Base-by-base conservation (phyloP, 139 green algal genomes). In the Coelastrella sp. region DNA sequence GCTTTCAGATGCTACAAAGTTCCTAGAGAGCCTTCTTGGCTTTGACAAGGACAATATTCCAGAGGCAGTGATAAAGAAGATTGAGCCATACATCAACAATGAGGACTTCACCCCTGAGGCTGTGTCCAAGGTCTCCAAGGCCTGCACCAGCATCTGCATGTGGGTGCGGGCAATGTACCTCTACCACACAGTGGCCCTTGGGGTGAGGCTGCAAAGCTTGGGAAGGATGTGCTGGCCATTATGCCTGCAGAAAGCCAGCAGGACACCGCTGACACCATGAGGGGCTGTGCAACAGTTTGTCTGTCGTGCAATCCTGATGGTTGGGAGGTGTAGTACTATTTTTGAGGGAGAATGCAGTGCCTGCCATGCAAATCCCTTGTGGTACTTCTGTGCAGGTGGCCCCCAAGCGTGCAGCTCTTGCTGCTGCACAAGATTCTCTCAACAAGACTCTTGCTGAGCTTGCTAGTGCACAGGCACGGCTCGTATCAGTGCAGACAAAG, bases 91-190 rank as follows among this genome's bases (percentile, higher is more conserved):
- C 94, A 96, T 96, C n/a, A 60, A 61, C 65, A 95, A 93, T 80
- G 94, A 97, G 78, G 93, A 95, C 79, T 98, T 98, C 91, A 96
- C 94, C 1, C 92, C 94, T 17, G 95, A 97, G 88, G 89, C 89
- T 1, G 94, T 98, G 59, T 88, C 91, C 70, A 95, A 95, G 91
- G 95, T 97, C 27, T 98, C 96, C 90, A 97, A 97, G 92, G 96
- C 96, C 9, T 97, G 96, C 95, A 98, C 95, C 66, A 96, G 95
- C 90, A 97, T 98, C 91, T 98, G 96, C 90, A 96, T 97, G 96
- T 98, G 96, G 96, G 96, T 94, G 78, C 90, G 95, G 15, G 96
- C 95, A 25, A 98, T 98, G 96, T 94, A 96, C 92, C 93, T 96
- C 57, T 98, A 98, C 94, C 93, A 98, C 93, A 96, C 95, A 63